Evolutionary conservation across 163 green algal genomes (phyloP), one percentile per base, ranked within the genome.

Genomic region (Prototheca cutis): DNA sequence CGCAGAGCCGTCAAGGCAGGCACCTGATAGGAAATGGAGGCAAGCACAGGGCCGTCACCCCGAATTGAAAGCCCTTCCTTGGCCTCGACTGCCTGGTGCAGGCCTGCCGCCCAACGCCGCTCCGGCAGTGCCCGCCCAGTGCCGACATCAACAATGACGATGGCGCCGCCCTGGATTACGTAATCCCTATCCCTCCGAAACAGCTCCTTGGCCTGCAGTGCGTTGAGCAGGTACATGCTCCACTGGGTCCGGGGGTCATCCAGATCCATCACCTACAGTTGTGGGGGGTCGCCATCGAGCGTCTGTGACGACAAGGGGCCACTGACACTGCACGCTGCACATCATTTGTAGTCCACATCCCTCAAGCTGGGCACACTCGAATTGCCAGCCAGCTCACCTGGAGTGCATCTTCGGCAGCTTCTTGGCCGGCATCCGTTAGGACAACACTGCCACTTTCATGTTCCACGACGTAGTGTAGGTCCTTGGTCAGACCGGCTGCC

Each of bases 91-190:
- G 93, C 93, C 75, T 91, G 54, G 76, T 97, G 88, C 62, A 97
- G 80, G 10, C 91, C 89, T 40, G 96, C 90, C 47, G 64, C 75
- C 87, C 90, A 98, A 31, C 92, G 74, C 45, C 92, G 76, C 23
- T 90, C 92, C 1, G 86, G 84, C 89, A 95, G 95, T 54, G 84
- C 93, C 58, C 89, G 80, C 18, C 88, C 88, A 0, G 92, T 98
- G 81, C 97, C 98, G 80, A 98, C 92, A 63, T 99, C 93, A 21
- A 99, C 90, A 62, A 99, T 99, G 66, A 98, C 83, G 49, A 98
- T 93, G 80, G 75, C 68, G 53, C 60, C 68, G 48, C 24, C 40
- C 34, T 75, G 73, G 34, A 97, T 84, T 67, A 99, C 97, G 81
- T 99, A 99, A 71, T 90, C 88, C 17, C 95, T 82, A 54, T 98